These are phyloP conservation scores for Tubosaeta brunneosetosa DNA, from an alignment of 768 basidiomycete genomes.

Conservation along the genomic window DNA sequence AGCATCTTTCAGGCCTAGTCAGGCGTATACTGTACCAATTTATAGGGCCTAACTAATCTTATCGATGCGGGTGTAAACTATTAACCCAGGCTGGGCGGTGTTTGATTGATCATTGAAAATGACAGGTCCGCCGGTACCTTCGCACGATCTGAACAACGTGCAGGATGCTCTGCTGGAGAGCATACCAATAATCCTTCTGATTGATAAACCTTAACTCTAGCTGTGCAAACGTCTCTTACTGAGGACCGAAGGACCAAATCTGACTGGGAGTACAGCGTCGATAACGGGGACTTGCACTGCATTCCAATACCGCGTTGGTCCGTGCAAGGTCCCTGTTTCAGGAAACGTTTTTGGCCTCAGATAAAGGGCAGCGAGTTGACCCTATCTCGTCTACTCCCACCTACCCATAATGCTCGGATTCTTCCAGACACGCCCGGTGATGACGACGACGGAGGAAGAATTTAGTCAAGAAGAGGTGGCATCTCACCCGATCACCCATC, in stretches of 20 bases:
- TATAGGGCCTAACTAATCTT: constrained; percentile 70
- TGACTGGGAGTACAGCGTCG: not conserved
- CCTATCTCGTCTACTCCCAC: not conserved
- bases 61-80: not conserved
- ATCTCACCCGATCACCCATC: not conserved
- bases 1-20: constrained; percentile 78
- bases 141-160: not conserved
- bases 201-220: not conserved
- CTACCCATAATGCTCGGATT: constrained; percentile 1
- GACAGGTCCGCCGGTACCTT: not conserved
- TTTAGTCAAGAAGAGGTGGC: constrained; percentile 14
- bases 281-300: not conserved
- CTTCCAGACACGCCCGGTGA: not conserved
- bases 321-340: not conserved
- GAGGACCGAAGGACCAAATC: not conserved
- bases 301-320: too few relatives aligned
- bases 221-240: not conserved
- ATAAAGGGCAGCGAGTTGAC: not conserved
- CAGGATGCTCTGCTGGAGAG: not conserved
- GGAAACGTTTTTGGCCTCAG: not conserved
- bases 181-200: not conserved
- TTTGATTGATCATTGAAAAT: not conserved
- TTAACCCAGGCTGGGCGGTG: not conserved
- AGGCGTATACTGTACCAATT: constrained; percentile 83
- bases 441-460: not conserved